Percentiles rank a stretch among this genome's conserved stretches.
These are phyloP conservation scores for Pseudevernia furfuracea DNA, from an alignment of 495 filamentous ascomycete species.

Conservation along the genomic window DNA sequence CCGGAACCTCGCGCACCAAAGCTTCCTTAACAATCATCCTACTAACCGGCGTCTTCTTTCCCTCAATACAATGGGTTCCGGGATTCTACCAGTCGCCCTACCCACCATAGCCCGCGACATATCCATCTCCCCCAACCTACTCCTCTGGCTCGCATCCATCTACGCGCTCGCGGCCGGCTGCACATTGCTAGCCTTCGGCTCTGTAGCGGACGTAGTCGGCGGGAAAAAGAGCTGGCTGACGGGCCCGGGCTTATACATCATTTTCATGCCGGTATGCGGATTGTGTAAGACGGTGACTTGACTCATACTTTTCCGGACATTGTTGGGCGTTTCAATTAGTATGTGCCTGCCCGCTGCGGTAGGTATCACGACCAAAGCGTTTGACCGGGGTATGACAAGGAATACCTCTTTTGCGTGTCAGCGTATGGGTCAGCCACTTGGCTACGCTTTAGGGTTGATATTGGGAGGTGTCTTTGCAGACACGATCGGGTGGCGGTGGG, in stretches of 20 bases:
- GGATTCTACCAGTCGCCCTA: conserved; percentile 28
- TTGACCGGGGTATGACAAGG: conserved; percentile 33
- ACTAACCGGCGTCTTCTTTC: conserved; percentile 24
- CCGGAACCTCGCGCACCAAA: no score
- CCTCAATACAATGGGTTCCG: conserved; percentile 23
- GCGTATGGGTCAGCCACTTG: conserved; percentile 41
- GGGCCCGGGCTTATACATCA: conserved; percentile 37
- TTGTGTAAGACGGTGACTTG: conserved; percentile 37
- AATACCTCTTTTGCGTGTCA: conserved; percentile 43
- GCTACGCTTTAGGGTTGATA: conserved; percentile 38
- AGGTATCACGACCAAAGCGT: conserved; percentile 38
- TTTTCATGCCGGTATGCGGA: conserved; percentile 40
- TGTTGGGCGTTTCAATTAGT: conserved; percentile 43
- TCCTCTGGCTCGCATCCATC: conserved; percentile 38
- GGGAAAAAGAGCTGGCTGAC: conserved; percentile 36
- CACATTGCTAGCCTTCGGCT: conserved; percentile 42
- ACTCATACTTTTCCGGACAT: conserved; percentile 46
- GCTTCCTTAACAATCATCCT: not conserved
- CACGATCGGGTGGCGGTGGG: conserved; percentile 43
- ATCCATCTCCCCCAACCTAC: conserved; percentile 23
- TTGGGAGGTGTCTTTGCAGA: conserved; percentile 42
- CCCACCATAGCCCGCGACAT: conserved; percentile 32
- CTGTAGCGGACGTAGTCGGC: conserved; percentile 49
- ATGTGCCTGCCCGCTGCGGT: conserved; percentile 47
- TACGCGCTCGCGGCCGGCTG: conserved; percentile 39